Evolutionary conservation across 192 early-diverging fungal genomes (phyloP), one percentile per base, ranked within the genome.

Genomic region (Phlyctochytrium bullatum): DNA sequence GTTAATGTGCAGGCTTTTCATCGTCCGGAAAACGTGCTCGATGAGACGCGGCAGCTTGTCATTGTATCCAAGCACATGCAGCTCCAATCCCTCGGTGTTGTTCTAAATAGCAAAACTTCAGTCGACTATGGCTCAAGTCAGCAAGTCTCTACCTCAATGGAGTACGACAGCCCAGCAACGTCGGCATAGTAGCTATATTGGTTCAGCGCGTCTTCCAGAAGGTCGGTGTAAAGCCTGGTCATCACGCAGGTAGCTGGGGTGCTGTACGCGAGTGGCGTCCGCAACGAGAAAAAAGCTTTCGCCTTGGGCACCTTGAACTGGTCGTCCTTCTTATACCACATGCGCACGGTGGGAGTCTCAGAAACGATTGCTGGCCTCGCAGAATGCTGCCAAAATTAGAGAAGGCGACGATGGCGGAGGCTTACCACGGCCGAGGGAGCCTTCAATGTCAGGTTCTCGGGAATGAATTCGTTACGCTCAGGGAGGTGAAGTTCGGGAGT

Each of bases 291-390:
- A 62, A 82, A 88, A 54, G 92, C 76, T 64, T 89, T 87, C 60
- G 90, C 91, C 65, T 94, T 92, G 34, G 97, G 97, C 23, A 95
- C 83, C 82, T 87, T 90, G 66, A 94, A 98, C 1, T 83, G 90
- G 73, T 96, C 93, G 77, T 98, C 96, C 65, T 91, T 91, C 74
- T 96, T 95, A 74, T 92, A 86, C 96, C 96, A 98, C 71, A 97
- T 70, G 35, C 94, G 86, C 27, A 83, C 56, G 1, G 74, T 34
- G 0, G 76, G 65, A 10, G 80, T 78, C n/a, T 93, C 85, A 52
- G 67, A 71, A 52, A 93, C 77, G 57, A 94, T 74, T 25, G 61
- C 50, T 2, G 91, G 88, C 20, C 63, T 40, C 17, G 59, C 72
- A 17, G 61, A 3, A 0, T 63, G 80, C 62, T 50, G 28, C 80